Percentiles rank a stretch among this genome's conserved stretches.
phyloP scores from a whole-genome alignment of 2,329 filamentous ascomycete species.

The Lasiodiplodia citricola region DNA sequence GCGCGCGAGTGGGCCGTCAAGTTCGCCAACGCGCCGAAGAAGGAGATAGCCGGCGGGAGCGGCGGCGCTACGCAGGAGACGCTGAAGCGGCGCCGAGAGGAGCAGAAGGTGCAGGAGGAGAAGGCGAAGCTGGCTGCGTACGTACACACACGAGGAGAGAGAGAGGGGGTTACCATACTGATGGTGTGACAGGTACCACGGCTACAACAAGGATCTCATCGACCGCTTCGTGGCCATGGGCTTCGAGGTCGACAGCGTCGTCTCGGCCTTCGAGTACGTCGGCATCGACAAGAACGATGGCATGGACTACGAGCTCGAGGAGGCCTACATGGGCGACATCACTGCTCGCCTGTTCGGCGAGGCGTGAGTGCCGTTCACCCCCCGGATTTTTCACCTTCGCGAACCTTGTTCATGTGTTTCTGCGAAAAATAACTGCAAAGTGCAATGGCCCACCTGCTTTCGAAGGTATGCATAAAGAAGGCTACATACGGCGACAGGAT shows the following conservation, averaged over 20 bases:
- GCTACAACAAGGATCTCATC: slow-evolving; percentile 84
- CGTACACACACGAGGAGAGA: slow-evolving; percentile 31
- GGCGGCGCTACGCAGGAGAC: slow-evolving; percentile 59
- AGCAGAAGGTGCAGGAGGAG: slow-evolving; percentile 64
- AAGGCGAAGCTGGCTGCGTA: slow-evolving; percentile 62
- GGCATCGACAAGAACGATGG: slow-evolving; percentile 81
- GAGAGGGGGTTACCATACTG: neutral
- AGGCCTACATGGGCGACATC: slow-evolving; percentile 88
- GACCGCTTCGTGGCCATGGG: slow-evolving; percentile 89
- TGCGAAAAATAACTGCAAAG: neutral
- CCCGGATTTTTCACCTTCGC: neutral
- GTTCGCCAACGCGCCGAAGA: slow-evolving; percentile 76
- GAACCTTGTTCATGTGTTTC: neutral
- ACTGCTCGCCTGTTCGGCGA: slow-evolving; percentile 85
- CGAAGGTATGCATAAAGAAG: slow-evolving; percentile 9
- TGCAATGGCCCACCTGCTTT: neutral
- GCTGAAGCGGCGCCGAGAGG: slow-evolving; percentile 61
- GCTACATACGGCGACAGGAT: slow-evolving; percentile 8
- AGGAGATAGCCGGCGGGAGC: slow-evolving; percentile 59
- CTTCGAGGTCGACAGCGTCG: slow-evolving; percentile 85
- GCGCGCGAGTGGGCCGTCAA: slow-evolving; percentile 90
- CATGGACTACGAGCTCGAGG: slow-evolving; percentile 83
- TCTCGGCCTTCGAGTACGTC: slow-evolving; percentile 80
- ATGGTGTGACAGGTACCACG: slow-evolving; percentile 70
- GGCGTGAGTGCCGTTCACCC: slow-evolving; percentile 50